Base-by-base conservation (phyloP, 306 rosid genomes). In the Vachellia collinsii region DNA sequence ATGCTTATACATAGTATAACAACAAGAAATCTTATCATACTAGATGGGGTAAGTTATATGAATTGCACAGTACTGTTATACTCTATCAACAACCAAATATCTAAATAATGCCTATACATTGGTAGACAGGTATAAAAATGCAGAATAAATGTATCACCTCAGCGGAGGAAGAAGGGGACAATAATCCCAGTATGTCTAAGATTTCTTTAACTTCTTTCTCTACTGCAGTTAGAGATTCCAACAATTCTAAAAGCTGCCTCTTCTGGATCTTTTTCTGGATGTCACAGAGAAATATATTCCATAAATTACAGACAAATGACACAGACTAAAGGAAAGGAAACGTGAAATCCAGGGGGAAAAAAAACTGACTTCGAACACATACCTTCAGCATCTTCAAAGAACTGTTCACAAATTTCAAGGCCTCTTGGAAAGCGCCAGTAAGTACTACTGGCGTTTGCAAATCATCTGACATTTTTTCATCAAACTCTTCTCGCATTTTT, bases 401-500 rank as follows among this genome's bases (percentile, higher is more conserved):
- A 83, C 86, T 78, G 80, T 95, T 95, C 25, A 92, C 82, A 47
- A 83, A 88, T 85, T 92, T 93, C 75, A 95, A 86, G 68, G 91
- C 97, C 42, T 95, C 97, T 90, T 85, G 98, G 76, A 93, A 87
- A 64, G 94, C 88, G 41, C 92, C 93, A 1, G 97, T 93, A 86
- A 95, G 75, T 78, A 93, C 83, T 41, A 81, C 92, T 9, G 97
- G 93, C n/a, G 99, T 92, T 89, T 88, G 96, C 90, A 96, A 83
- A 85, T 95, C 98, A 70, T 96, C 99, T 39, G 91, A 87, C 98
- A 96, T 92, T 88, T 91, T 96, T 59, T 90, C 78, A 79, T 86
- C 90, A 73, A 96, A 96, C 85, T 91, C 98, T 23, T 39, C 79
- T 8, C 74, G 86, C 79, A 93, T 81, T 82, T 88, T 90, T 72